These are phyloP conservation scores for Dictyostelium discoideum DNA, from an alignment of 78 protist genomes.

Conservation along the genomic window DNA sequence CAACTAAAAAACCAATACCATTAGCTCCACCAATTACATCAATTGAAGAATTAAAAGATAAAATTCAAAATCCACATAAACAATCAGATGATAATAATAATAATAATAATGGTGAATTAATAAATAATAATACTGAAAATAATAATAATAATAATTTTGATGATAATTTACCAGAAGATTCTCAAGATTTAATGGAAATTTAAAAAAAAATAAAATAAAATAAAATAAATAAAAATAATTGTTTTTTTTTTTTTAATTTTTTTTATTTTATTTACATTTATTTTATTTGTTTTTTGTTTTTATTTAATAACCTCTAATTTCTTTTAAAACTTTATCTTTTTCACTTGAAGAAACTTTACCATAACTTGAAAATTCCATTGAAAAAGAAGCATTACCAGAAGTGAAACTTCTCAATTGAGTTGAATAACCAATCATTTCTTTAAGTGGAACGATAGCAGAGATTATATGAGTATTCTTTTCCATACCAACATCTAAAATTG, in stretches of 20 bases:
- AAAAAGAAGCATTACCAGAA: conserved; percentile 71
- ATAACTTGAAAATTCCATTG: conserved; percentile 71
- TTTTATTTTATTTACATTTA: not conserved
- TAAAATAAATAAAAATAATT: not conserved
- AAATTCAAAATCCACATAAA: not conserved
- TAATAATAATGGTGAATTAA: not conserved
- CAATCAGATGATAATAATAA: not conserved
- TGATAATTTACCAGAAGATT: conserved; percentile 38
- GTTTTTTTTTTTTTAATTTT: not conserved
- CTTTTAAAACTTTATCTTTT: conserved; percentile 42
- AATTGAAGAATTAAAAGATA: not conserved
- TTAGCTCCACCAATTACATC: not conserved
- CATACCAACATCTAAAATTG: conserved; percentile 58
- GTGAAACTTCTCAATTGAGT: conserved; percentile 57
- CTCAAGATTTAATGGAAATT: conserved; percentile 61
- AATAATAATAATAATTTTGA: not conserved
- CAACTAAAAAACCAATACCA: not conserved
- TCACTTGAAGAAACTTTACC: conserved; percentile 17
- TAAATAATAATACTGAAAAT: not conserved
- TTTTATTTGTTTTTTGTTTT: not conserved
- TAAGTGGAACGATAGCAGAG: conserved; percentile 60
- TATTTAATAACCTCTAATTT: conserved; percentile 49
- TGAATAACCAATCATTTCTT: conserved; percentile 80
- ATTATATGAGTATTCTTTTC: conserved; percentile 55
- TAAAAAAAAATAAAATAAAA: not conserved